Conservation (phyloP, 306 rosid species). For the Pyrus betulifolia region DNA sequence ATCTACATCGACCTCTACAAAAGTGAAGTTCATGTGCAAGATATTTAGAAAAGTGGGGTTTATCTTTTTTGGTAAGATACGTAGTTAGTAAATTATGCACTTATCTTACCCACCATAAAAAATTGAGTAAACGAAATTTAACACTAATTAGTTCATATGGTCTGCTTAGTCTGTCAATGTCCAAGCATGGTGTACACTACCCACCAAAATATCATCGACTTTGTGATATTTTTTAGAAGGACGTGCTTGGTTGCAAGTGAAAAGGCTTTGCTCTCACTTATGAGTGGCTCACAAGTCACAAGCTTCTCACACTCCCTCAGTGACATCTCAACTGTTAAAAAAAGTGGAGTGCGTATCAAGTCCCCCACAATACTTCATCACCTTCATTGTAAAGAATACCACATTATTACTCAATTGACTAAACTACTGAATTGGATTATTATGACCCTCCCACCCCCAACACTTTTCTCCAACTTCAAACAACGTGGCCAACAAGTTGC, state of each 20-base stretch:
- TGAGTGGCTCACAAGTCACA: slow-evolving; percentile 47
- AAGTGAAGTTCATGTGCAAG: background rate
- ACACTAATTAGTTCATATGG: background rate
- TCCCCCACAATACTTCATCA: background rate
- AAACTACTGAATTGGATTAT: background rate
- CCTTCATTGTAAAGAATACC: background rate
- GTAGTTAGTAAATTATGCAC: background rate
- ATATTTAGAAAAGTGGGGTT: background rate
- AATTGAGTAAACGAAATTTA: background rate
- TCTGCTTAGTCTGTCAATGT: background rate
- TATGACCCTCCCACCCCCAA: background rate
- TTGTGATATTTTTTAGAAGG: background rate
- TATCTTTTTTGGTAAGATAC: background rate
- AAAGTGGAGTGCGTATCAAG: slow-evolving; percentile 30
- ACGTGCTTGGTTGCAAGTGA: slow-evolving; percentile 23
- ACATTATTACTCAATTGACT: background rate
- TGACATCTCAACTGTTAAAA: slow-evolving; percentile 45
- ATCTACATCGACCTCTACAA: background rate
- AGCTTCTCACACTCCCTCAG: slow-evolving; percentile 22
- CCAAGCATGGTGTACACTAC: background rate
- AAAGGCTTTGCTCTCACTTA: slow-evolving; percentile 6
- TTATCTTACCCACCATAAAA: background rate
- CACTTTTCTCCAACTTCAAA: background rate
- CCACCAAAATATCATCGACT: background rate
- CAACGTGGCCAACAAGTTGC: background rate